Conservation (phyloP, 169 alveolate genomes). For the Amoebophrya sp. region DNA sequence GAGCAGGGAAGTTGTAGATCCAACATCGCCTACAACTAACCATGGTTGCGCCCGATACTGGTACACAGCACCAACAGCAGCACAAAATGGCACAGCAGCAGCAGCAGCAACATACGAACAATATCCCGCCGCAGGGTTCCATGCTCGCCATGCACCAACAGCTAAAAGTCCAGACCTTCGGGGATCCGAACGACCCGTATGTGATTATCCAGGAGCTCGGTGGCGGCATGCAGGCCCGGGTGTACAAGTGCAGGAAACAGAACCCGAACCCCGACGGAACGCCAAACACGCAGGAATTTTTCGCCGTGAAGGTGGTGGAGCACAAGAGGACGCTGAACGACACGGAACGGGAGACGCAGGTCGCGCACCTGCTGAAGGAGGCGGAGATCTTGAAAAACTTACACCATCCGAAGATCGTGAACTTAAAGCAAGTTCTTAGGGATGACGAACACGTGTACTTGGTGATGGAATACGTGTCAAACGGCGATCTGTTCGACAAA, state of each 20-base stretch:
- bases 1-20: neutral
- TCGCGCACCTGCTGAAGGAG: conserved; percentile 37
- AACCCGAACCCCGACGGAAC: no score
- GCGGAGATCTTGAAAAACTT: conserved; percentile 46
- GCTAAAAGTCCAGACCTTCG: neutral
- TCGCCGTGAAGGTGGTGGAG: neutral
- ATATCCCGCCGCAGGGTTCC: neutral
- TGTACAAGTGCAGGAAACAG: neutral
- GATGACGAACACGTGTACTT: conserved; percentile 51
- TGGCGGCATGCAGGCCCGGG: conserved; percentile 11
- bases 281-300: neutral
- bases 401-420: conserved; percentile 49
- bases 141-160: no score
- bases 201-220: neutral
- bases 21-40: neutral
- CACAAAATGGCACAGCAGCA: neutral
- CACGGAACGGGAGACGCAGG: neutral
- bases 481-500: conserved; percentile 66
- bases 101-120: neutral
- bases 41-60: neutral
- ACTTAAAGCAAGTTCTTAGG: conserved; percentile 40
- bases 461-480: conserved; percentile 59
- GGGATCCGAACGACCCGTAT: neutral
- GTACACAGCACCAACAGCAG: no score
- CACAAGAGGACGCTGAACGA: neutral